Conservation (phyloP, 257 asterid genomes). For the Ligustrum vulgare region DNA sequence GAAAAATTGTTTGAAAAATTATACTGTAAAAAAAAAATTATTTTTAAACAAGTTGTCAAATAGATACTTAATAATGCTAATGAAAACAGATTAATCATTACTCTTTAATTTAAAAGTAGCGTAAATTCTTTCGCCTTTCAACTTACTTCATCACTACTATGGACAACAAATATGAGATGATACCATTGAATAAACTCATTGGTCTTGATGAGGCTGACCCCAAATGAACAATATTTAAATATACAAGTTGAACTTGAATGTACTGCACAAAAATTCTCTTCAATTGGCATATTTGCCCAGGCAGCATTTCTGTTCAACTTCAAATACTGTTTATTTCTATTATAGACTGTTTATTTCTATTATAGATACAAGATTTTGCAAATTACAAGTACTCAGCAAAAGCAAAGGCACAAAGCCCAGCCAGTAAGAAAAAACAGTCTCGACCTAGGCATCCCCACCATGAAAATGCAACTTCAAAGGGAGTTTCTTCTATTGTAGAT, state of each 20-base stretch:
- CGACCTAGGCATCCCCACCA: not conserved
- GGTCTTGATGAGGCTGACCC: not conserved
- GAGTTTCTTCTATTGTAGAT: not conserved
- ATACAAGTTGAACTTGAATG: not conserved
- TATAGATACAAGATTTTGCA: not conserved
- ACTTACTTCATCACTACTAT: not conserved
- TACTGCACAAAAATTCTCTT: not conserved
- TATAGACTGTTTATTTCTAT: not conserved
- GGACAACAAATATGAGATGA: not conserved
- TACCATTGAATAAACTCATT: not conserved
- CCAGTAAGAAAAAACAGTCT: not conserved
- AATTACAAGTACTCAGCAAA: not conserved
- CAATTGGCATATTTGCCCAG: not conserved
- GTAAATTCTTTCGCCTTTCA: no score
- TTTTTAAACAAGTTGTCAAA: no score
- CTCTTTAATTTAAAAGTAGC: no score
- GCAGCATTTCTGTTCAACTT: not conserved
- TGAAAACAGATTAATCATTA: not conserved
- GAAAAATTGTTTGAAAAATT: no score
- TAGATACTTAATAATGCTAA: not conserved
- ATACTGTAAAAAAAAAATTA: no score
- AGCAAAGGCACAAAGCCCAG: no score
- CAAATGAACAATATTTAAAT: not conserved
- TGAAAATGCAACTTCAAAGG: not conserved
- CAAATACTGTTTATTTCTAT: not conserved